Evolutionary conservation across 768 basidiomycete genomes (phyloP).

Genomic region (Termitomyces sp.): DNA sequence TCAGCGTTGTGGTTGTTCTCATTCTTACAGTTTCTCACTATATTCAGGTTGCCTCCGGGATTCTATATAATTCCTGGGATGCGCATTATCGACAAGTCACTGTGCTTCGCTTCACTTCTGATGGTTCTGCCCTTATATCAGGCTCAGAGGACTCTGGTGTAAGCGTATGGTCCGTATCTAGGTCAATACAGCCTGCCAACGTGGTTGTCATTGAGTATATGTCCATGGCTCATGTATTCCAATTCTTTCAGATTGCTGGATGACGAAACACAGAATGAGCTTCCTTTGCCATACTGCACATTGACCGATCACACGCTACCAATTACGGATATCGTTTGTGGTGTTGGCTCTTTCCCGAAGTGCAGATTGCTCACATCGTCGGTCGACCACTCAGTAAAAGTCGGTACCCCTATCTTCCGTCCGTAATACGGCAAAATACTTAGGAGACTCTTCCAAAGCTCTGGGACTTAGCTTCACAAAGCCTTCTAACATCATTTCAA

Average conservation of each 20-base stretch:
- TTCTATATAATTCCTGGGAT: slow-evolving; percentile 87
- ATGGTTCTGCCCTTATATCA: slow-evolving; percentile 74
- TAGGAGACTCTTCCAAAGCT: slow-evolving; percentile 36
- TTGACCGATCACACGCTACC: slow-evolving; percentile 92
- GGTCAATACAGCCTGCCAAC: slow-evolving; percentile 42
- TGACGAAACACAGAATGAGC: slow-evolving; percentile 66
- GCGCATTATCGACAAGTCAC: slow-evolving; percentile 92
- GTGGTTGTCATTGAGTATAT: not conserved
- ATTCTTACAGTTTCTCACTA: not conserved
- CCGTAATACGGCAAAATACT: not conserved
- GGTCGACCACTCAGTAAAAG: slow-evolving; percentile 89
- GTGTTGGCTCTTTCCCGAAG: slow-evolving; percentile 72
- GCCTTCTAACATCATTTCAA: slow-evolving; percentile 80
- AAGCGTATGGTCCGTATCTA: slow-evolving; percentile 84
- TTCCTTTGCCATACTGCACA: slow-evolving; percentile 70
- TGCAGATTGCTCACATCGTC: slow-evolving; percentile 78
- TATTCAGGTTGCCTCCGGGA: slow-evolving; percentile 82
- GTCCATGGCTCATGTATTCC: not conserved
- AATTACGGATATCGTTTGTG: slow-evolving; percentile 75
- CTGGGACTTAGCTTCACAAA: slow-evolving; percentile 73
- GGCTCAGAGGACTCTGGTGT: slow-evolving; percentile 90
- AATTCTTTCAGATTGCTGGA: slow-evolving; percentile 58
- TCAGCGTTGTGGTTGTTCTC: slow-evolving; percentile 16
- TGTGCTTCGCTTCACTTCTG: slow-evolving; percentile 76
- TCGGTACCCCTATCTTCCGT: slow-evolving; percentile 21